Base-by-base conservation (phyloP, 106 monocot genomes). In the Chionographis japonica region DNA sequence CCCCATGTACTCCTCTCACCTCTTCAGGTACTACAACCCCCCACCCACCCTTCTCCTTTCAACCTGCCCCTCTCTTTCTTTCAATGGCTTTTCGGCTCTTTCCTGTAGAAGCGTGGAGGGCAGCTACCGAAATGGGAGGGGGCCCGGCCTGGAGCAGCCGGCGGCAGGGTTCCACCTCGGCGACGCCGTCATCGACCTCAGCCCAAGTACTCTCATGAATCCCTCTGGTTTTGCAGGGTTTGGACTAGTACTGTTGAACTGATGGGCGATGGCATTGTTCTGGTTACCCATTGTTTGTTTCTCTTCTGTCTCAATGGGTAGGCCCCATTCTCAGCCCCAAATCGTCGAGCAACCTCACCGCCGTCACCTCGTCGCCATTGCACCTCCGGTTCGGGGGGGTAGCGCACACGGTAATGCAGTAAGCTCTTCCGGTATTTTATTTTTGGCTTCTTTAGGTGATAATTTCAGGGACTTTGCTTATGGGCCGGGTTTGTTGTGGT, bases 291-390 rank as follows among this genome's bases (percentile, higher is more conserved):
- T 52, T 6, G n/a, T 50, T 52, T 36, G 16, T 79, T 58, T 36
- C 69, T 69, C 35, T 69, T 65, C 40, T 40, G 20, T 8, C 43
- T 57, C 49, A 4, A 13, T 65, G 58, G 37, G 58, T 68, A 93
- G 89, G 84, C 52, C 84, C 89, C 15, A 79, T 88, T 17, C 73
- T 84, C 11, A 89, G 84, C 62, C 83, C 89, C 19, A 94, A 82
- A 58, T 80, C 80, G 6, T 84, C 86, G 4, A 87, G 87, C 77
- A 91, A 82, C 73, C 69, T 88, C 67, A 83, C 82, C 51, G 83
- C 80, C 8, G 76, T 60, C 18, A 62, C 61, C 12, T 80, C 81
- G 19, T 68, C 83, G 38, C 75, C 76, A 4, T 42, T 77, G 37
- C 66, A 71, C 63, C 15, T 46, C 6, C 83, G 77, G n/a, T 82